These are phyloP conservation scores for Neocucurbitaria cava DNA, from an alignment of 2,329 filamentous ascomycete species.

Conservation along the genomic window DNA sequence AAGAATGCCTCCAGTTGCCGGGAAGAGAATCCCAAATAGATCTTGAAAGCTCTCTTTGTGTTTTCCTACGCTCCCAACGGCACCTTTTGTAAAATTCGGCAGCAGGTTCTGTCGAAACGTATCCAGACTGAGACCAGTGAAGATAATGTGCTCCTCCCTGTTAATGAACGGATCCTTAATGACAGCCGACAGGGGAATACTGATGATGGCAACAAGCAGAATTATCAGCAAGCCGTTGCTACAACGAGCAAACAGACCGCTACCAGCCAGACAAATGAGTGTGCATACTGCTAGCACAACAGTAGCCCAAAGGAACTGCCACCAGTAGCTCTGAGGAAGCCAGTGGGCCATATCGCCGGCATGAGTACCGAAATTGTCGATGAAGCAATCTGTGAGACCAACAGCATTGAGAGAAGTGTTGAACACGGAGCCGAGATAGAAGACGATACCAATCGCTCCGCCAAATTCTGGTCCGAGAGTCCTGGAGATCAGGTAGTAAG, in stretches of 20 bases:
- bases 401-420: conserved; percentile 89
- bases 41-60: conserved; percentile 77
- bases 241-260: conserved; percentile 78
- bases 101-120: conserved; percentile 78
- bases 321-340: conserved; percentile 77
- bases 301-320: conserved; percentile 77
- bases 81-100: conserved; percentile 69
- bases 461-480: conserved; percentile 88
- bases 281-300: conserved; percentile 75
- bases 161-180: conserved; percentile 72
- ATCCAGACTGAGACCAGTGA: conserved; percentile 75
- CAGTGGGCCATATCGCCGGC: conserved; percentile 64
- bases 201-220: conserved; percentile 75
- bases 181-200: conserved; percentile 80
- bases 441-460: conserved; percentile 84
- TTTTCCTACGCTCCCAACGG: conserved; percentile 66
- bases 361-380: conserved; percentile 71
- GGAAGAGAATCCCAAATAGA: conserved; percentile 86
- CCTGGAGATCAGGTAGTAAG: conserved; percentile 87
- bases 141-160: conserved; percentile 68
- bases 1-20: conserved; percentile 68
- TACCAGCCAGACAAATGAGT: conserved; percentile 77
- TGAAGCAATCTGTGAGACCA: conserved; percentile 82
- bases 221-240: conserved; percentile 78
- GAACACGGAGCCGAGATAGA: conserved; percentile 83